Percentiles rank a stretch among this genome's conserved stretches.
Evolutionary conservation across 371 early-diverging fungal species (phyloP).

Genomic region (Zopfochytrium polystomum): DNA sequence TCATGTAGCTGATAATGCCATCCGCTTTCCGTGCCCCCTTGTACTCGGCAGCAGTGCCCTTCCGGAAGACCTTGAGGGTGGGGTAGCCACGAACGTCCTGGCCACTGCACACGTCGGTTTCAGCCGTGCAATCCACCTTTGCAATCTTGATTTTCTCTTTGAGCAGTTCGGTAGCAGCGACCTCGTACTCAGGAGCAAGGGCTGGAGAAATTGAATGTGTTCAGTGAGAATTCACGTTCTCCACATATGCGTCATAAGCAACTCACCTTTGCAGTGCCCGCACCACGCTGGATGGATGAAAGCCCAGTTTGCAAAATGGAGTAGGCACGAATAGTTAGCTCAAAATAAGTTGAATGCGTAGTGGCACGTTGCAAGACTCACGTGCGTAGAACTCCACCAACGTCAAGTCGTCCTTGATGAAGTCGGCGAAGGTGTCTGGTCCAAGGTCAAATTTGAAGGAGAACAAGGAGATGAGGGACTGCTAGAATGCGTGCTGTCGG

Average conservation of each 20-base stretch:
- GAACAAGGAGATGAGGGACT: background rate
- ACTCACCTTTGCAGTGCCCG: no score
- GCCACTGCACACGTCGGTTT: slow-evolving; percentile 75
- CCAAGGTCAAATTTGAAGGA: background rate
- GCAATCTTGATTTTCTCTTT: no score
- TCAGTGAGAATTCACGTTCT: background rate
- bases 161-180: no score
- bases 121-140: slow-evolving; percentile 94
- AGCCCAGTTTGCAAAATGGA: background rate
- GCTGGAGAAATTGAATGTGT: no score
- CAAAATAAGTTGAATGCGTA: background rate
- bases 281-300: no score
- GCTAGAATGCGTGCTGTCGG: background rate
- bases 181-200: no score
- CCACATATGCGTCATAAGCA: background rate
- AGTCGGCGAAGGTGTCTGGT: slow-evolving; percentile 58
- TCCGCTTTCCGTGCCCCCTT: no score
- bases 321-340: background rate
- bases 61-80: no score
- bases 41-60: no score
- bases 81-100: slow-evolving; percentile 79
- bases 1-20: no score
- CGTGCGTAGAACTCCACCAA: slow-evolving; percentile 94
- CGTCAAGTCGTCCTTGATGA: slow-evolving; percentile 66
- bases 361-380: slow-evolving; percentile 35